A percentile compares a stretch with the other conserved stretches of the same genome.
phyloP scores from a whole-genome alignment of 2,329 filamentous ascomycete species.

The Pseudogymnoascus sp. region DNA sequence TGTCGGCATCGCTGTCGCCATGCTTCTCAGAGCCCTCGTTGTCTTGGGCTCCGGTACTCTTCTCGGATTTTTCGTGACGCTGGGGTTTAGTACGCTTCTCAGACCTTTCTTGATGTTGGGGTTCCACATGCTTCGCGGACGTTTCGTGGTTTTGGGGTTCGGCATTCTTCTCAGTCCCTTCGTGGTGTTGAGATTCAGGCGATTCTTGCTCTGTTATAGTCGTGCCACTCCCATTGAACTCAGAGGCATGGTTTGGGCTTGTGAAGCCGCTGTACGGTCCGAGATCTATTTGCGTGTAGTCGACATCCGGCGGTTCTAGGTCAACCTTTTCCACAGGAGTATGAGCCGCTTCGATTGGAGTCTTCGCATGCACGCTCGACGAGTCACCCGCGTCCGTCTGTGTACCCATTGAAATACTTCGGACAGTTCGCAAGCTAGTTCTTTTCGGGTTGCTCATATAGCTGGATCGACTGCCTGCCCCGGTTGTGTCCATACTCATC shows the following conservation, averaged over 20 bases:
- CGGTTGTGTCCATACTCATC: constrained; percentile 59
- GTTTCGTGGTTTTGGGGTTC: constrained; percentile 24
- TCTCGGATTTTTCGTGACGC: constrained; percentile 26
- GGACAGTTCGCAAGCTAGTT: constrained; percentile 52
- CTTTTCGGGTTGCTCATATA: constrained; percentile 55
- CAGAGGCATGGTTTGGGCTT: constrained; percentile 16
- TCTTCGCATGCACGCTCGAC: constrained; percentile 34
- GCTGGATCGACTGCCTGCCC: constrained; percentile 58
- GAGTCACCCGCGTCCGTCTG: constrained; percentile 50
- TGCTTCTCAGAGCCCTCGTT: constrained; percentile 31
- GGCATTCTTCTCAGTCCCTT: constrained; percentile 26
- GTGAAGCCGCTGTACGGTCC: constrained; percentile 31
- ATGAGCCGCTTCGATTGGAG: constrained; percentile 23
- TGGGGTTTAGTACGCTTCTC: constrained; percentile 28
- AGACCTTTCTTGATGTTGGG: constrained; percentile 22
- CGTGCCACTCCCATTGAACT: constrained; percentile 20
- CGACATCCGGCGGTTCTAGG: constrained; percentile 41
- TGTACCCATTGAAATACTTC: constrained; percentile 57
- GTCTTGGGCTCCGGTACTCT: constrained; percentile 28
- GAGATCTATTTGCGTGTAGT: constrained; percentile 51
- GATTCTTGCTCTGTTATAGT: constrained; percentile 1
- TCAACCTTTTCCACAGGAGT: constrained; percentile 34
- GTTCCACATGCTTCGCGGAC: constrained; percentile 28
- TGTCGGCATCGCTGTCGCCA: constrained; percentile 40
- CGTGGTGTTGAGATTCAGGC: constrained; percentile 24